Evolutionary conservation across 1,139 yeast species (phyloP).

Genomic region (Kodamaea sp.): DNA sequence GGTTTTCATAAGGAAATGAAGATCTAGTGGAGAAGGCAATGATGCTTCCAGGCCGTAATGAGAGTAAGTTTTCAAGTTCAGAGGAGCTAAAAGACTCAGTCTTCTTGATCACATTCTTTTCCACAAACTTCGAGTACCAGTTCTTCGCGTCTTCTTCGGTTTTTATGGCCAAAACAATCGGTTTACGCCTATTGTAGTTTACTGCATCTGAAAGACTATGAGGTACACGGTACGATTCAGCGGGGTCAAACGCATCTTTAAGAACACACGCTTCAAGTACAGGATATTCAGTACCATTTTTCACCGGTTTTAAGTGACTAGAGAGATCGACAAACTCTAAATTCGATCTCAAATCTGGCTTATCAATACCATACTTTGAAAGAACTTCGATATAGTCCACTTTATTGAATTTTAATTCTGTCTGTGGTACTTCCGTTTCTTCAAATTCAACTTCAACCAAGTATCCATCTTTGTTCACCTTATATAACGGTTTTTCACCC

Average conservation of each 20-base stretch:
- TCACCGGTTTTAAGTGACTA: constrained; percentile 27
- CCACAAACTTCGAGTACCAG: constrained; percentile 48
- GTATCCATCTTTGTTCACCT: constrained; percentile 24
- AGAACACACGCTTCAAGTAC: constrained; percentile 74
- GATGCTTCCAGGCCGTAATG: constrained; percentile 67
- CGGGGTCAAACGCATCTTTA: constrained; percentile 44
- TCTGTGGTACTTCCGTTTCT: constrained; percentile 6
- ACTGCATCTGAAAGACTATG: constrained; percentile 37
- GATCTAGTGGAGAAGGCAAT: constrained; percentile 76
- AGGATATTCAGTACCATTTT: constrained; percentile 39
- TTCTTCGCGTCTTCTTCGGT: constrained; percentile 31
- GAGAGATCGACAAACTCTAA: constrained; percentile 54
- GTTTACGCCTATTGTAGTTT: constrained; percentile 60
- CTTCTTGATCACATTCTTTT: constrained; percentile 25
- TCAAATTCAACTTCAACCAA: constrained; percentile 24
- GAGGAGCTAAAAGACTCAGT: constrained; percentile 18
- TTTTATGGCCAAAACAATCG: constrained; percentile 54
- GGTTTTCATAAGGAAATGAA: constrained; percentile 74
- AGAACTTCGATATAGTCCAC: constrained; percentile 71
- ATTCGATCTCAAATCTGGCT: constrained; percentile 81
- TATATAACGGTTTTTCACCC: constrained; percentile 34
- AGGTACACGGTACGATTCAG: constrained; percentile 32
- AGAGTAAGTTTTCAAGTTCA: constrained; percentile 32
- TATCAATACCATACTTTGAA: constrained; percentile 81
- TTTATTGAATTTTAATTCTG: constrained; percentile 35